These are phyloP conservation scores for Baudoinia panamericana DNA, from an alignment of 495 filamentous ascomycete genomes.

Conservation along the genomic window DNA sequence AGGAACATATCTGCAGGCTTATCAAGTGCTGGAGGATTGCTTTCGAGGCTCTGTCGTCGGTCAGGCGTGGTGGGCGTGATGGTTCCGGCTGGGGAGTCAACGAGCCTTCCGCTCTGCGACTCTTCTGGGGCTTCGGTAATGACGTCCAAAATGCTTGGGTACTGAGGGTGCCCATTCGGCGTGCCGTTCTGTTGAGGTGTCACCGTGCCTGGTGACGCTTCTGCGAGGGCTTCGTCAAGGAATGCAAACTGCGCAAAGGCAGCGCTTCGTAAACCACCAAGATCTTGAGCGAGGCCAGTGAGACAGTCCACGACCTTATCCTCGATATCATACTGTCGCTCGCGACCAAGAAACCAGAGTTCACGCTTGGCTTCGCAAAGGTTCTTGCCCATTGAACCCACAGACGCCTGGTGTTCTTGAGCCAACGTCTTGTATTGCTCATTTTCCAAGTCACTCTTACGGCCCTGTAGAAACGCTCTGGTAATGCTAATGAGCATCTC, in stretches of 20 bases:
- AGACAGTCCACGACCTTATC: constrained; percentile 70
- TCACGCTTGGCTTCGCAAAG: constrained; percentile 82
- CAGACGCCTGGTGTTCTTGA: constrained; percentile 46
- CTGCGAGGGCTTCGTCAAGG: constrained; percentile 12
- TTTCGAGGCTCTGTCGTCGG: background rate
- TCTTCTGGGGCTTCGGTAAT: constrained; percentile 59
- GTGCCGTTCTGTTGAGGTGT: too few relatives aligned
- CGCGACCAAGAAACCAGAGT: constrained; percentile 72
- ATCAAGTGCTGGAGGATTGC: background rate
- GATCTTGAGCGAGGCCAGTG: constrained; percentile 75
- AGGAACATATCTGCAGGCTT: constrained; percentile 72
- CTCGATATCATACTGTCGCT: constrained; percentile 68
- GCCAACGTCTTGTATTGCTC: constrained; percentile 51
- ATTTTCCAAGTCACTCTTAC: constrained; percentile 59
- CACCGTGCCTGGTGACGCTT: background rate
- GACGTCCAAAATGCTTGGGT: constrained; percentile 36
- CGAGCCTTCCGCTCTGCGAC: constrained; percentile 31
- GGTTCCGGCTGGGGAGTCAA: background rate
- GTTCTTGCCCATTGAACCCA: constrained; percentile 59
- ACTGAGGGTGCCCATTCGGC: background rate
- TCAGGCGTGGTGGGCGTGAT: background rate
- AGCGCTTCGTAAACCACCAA: constrained; percentile 82
- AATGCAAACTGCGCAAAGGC: constrained; percentile 79
- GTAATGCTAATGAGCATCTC: constrained; percentile 75
- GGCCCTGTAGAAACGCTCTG: constrained; percentile 70